Conservation (phyloP, 805 yeast species). For the Komagataella ulmi region DNA sequence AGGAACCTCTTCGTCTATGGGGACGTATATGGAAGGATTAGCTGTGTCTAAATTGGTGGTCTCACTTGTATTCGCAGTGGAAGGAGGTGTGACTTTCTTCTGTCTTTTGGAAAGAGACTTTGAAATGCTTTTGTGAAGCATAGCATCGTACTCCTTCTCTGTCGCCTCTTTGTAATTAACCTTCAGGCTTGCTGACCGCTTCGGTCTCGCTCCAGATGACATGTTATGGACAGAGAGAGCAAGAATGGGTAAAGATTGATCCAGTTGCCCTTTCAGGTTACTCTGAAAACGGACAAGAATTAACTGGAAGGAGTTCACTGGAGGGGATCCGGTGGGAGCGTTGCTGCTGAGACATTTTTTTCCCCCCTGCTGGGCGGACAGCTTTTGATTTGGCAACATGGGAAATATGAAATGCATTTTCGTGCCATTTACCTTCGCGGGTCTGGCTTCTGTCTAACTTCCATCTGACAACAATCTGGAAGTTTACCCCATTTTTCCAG, state of each 20-base stretch:
- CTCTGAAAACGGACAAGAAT: not conserved
- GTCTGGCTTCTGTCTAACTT: not conserved
- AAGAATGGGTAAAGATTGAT: not conserved
- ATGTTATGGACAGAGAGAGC: conserved; percentile 1
- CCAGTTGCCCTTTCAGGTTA: not conserved
- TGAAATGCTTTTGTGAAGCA: not conserved
- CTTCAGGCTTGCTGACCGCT: conserved; percentile 16
- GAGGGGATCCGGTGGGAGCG: not conserved
- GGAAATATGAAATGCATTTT: no score
- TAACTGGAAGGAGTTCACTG: not conserved
- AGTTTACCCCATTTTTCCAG: not conserved
- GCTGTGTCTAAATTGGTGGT: not conserved
- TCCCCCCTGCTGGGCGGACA: not conserved
- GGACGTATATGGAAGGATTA: not conserved
- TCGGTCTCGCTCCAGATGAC: conserved; percentile 11
- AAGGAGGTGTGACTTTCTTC: not conserved
- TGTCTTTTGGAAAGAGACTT: conserved; percentile 1
- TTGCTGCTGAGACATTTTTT: not conserved
- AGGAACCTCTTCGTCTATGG: conserved; percentile 21
- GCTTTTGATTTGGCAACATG: not conserved
- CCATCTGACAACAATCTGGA: not conserved
- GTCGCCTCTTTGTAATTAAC: conserved; percentile 20
- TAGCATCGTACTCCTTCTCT: conserved; percentile 7
- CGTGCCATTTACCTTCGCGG: not conserved
- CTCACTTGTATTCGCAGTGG: not conserved